Evolutionary conservation across 2,329 filamentous ascomycete genomes (phyloP).

Genomic region (Neofusicoccum kwambonambiense): DNA sequence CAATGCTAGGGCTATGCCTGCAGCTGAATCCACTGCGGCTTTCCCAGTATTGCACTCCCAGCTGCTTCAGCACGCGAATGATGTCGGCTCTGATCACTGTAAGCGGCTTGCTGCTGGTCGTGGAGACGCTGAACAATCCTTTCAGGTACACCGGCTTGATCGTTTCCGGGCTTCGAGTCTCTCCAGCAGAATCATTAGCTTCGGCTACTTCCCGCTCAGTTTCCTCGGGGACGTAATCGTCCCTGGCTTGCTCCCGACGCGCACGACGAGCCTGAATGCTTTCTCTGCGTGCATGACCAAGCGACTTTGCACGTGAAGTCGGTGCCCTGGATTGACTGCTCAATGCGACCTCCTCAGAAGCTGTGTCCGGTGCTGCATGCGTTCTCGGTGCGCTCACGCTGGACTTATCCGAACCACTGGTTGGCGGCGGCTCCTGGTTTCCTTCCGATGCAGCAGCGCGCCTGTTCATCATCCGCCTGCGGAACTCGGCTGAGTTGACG

Average conservation of each 20-base stretch:
- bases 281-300: conserved; percentile 84
- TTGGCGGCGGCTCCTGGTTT: conserved; percentile 56
- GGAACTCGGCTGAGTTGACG: conserved; percentile 82
- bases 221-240: conserved; percentile 84
- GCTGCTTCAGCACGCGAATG: conserved; percentile 80
- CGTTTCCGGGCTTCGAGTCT: conserved; percentile 63
- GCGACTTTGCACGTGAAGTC: conserved; percentile 69
- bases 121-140: conserved; percentile 94
- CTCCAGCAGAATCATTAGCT: conserved; percentile 51
- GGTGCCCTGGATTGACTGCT: conserved; percentile 29
- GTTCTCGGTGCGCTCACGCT: conserved; percentile 47
- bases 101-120: conserved; percentile 88
- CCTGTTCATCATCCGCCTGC: conserved; percentile 62
- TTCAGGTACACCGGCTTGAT: conserved; percentile 95
- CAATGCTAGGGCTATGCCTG: conserved; percentile 84
- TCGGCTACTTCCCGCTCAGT: conserved; percentile 74
- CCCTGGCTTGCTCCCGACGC: conserved; percentile 67
- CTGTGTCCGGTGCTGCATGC: conserved; percentile 48
- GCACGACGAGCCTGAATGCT: conserved; percentile 86
- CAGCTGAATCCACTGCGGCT: conserved; percentile 94
- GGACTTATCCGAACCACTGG: conserved; percentile 78
- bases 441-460: conserved; percentile 45
- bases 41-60: conserved; percentile 87
- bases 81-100: conserved; percentile 84
- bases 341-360: conserved; percentile 49